A percentile compares a stretch with the other conserved stretches of the same genome.
These are phyloP conservation scores for Fusarium sp. DNA, from an alignment of 2,329 filamentous ascomycete genomes.

Conservation along the genomic window DNA sequence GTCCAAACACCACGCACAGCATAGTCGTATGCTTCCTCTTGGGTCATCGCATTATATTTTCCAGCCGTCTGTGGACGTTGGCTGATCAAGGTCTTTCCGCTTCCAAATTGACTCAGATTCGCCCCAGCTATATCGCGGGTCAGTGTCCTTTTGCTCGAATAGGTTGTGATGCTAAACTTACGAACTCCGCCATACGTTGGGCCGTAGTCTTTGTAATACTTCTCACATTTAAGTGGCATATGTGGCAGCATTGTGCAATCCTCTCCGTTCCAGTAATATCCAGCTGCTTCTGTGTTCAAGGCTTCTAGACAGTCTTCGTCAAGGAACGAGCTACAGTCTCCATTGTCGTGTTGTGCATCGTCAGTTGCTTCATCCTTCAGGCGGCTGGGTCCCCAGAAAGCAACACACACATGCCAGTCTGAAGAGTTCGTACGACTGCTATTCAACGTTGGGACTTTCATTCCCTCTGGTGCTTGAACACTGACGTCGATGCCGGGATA, in stretches of 20 bases:
- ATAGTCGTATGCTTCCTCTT: constrained; percentile 12
- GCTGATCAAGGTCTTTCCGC: background rate
- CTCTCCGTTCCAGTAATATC: background rate
- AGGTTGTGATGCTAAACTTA: background rate
- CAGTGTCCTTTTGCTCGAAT: background rate
- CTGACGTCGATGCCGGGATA: constrained; percentile 10
- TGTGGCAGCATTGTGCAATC: background rate
- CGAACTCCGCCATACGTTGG: background rate
- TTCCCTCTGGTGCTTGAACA: constrained; percentile 14
- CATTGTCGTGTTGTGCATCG: constrained; percentile 13
- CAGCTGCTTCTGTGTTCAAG: background rate
- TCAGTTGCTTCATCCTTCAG: background rate
- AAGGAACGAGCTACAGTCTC: constrained; percentile 18
- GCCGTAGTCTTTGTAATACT: background rate
- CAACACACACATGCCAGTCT: constrained; percentile 4
- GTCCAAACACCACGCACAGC: constrained; percentile 19
- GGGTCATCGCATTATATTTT: background rate
- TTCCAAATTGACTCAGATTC: constrained; percentile 5
- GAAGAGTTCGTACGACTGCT: constrained; percentile 1
- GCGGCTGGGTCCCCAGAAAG: background rate
- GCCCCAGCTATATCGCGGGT: background rate
- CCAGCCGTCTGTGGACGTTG: background rate
- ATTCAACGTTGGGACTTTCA: background rate
- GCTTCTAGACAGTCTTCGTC: constrained; percentile 5
- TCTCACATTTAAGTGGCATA: background rate